Conservation (phyloP, 2,329 filamentous ascomycete genomes). For the Aspergillus sp. region DNA sequence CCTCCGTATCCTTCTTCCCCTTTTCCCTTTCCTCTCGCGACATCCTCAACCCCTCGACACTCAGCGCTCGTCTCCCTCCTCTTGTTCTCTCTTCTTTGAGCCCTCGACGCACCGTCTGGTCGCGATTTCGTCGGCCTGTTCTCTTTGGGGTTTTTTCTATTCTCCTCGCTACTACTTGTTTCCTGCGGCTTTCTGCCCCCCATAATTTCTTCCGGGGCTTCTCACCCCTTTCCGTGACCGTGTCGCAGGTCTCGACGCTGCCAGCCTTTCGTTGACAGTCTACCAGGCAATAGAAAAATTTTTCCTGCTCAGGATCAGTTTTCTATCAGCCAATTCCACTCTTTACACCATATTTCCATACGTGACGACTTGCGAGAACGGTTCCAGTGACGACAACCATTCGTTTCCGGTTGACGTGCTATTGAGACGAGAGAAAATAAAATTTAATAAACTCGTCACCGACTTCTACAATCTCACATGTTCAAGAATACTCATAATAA, state of each 20-base stretch:
- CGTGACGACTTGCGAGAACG: conserved; percentile 13
- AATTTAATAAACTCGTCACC: conserved; percentile 12
- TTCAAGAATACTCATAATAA: conserved; percentile 30
- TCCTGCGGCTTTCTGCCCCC: conserved; percentile 5
- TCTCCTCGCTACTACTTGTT: background rate
- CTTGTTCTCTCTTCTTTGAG: conserved; percentile 13
- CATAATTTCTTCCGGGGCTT: conserved; percentile 10
- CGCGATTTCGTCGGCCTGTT: conserved; percentile 16
- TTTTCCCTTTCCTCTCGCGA: conserved; percentile 9
- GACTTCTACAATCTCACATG: conserved; percentile 28
- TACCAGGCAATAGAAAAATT: conserved; percentile 20
- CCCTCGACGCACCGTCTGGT: conserved; percentile 22
- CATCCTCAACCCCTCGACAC: conserved; percentile 10
- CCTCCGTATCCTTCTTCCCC: conserved; percentile 9
- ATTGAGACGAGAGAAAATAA: conserved; percentile 13
- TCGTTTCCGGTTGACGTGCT: conserved; percentile 14
- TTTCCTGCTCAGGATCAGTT: conserved; percentile 2
- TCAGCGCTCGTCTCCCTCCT: conserved; percentile 1
- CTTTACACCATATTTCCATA: conserved; percentile 17
- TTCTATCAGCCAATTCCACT: conserved; percentile 23
- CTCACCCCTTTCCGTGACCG: conserved; percentile 23
- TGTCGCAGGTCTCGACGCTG: conserved; percentile 38
- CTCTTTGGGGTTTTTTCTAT: conserved; percentile 1
- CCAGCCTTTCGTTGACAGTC: conserved; percentile 38
- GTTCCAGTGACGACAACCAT: conserved; percentile 8